phyloP scores from a whole-genome alignment of 2,329 filamentous ascomycete genomes.

The Ceratocystis eucalypticola region DNA sequence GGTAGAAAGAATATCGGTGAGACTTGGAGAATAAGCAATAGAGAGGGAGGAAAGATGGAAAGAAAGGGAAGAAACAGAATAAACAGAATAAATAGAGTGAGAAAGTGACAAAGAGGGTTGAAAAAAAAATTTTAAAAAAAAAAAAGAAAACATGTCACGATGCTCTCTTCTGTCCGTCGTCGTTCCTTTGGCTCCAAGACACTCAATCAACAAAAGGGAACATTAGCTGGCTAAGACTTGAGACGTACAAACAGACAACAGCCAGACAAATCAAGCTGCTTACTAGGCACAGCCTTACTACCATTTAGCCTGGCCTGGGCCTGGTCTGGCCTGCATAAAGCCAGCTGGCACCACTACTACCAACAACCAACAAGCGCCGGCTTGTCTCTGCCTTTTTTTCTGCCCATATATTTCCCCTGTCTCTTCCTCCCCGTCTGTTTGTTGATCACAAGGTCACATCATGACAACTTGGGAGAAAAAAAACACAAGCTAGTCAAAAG shows the following conservation, averaged over 20 bases:
- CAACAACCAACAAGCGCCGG: not conserved
- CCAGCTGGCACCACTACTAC: not conserved
- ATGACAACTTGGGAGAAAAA: not conserved
- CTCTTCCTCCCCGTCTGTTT: not conserved
- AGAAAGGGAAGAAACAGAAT: not conserved
- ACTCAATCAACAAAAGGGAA: not conserved
- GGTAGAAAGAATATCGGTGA: too few relatives aligned
- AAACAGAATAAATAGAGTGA: not conserved
- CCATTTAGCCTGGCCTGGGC: not conserved
- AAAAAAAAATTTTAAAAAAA: not conserved
- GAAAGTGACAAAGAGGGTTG: not conserved
- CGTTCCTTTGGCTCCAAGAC: not conserved
- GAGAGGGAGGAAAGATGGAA: not conserved
- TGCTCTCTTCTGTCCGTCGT: not conserved
- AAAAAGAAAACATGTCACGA: not conserved
- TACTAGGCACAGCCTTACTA: not conserved
- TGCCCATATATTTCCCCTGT: not conserved
- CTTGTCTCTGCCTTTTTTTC: not conserved
- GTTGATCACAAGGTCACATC: not conserved
- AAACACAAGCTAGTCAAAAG: not conserved
- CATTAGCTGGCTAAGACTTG: too few relatives aligned
- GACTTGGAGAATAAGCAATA: not conserved
- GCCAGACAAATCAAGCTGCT: not conserved
- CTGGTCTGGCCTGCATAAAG: not conserved
- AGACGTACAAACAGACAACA: not conserved